Percentiles rank a stretch among this genome's conserved stretches.
Conservation (phyloP, 2,329 filamentous ascomycete genomes). For the Stemphylium beticola region DNA sequence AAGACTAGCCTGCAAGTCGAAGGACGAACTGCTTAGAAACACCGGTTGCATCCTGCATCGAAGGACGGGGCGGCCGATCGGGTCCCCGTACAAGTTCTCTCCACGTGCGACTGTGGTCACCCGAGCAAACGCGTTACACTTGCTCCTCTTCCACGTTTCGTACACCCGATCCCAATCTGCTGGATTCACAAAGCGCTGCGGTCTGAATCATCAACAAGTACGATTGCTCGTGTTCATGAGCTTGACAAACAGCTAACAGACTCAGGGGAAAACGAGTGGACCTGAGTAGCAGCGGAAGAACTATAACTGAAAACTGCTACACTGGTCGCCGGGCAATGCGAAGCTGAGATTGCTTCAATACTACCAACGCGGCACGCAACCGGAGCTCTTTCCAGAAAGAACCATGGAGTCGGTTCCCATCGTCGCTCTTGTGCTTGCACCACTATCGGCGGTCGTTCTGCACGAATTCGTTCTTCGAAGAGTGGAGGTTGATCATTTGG, state of each 20-base stretch:
- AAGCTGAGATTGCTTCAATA: not conserved
- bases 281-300: not conserved
- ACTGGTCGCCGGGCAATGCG: not conserved
- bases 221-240: not conserved
- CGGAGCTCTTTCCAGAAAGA: not conserved
- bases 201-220: not conserved
- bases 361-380: not conserved
- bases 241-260: not conserved
- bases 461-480: conserved; percentile 24
- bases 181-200: not conserved
- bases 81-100: not conserved
- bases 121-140: conserved; percentile 2
- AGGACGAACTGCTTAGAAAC: not conserved
- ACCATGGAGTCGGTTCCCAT: conserved; percentile 14
- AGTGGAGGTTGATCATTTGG: conserved; percentile 26
- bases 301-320: not conserved
- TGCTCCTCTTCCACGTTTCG: conserved; percentile 12
- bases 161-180: not conserved
- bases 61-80: conserved; percentile 1
- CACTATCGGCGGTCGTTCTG: conserved; percentile 18
- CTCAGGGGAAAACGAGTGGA: not conserved
- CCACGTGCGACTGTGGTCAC: conserved; percentile 7
- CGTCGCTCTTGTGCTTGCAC: conserved; percentile 5
- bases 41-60: not conserved
- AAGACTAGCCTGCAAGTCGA: not conserved